Evolutionary conservation across 2,329 filamentous ascomycete genomes (phyloP), one percentile per base, ranked within the genome.

Genomic region (Amesomyces nigricolor): DNA sequence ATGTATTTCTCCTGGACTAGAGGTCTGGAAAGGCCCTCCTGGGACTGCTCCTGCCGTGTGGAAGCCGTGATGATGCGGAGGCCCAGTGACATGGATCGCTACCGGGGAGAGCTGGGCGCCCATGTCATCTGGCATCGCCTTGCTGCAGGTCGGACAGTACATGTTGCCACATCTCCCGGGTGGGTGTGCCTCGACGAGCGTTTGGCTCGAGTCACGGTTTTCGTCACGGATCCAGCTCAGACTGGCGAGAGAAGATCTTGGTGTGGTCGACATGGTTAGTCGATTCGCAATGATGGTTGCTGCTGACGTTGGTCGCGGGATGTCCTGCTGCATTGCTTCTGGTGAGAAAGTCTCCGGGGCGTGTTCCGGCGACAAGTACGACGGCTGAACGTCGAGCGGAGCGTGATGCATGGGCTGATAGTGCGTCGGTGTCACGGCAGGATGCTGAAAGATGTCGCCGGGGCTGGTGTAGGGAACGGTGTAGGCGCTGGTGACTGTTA

Each of bases 71-170:
- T 53, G 57, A 14, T 56, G 53, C 5, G 35, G 55, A 14, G 46
- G 37, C 10, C 43, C 57, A 3, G 53, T 61, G 32, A 54, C 53
- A 3, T 59, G 57, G 16, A 61, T 58, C n/a, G 43, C 57, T 11
- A 57, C 50, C 1, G 59, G 57, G 13, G 59, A 59, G 2, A 52
- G 57, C 37, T 58, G 56, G 5, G 44, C 51, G 0, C 39, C 16
- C 32, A 61, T 56, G 19, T 61, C 59, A 5, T 61, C 59, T 3
- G 59, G 54, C 16, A 59, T n/a, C 10, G 60, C 53, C 53, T 64
- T 63, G 61, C 55, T 64, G 54, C 62, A 64, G 52, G 57, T 61
- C 22, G 60, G 61, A 19, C 62, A 64, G 45, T 59, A 62, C 48
- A 63, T 47, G 38, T 59, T 58, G 32, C 38, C 46, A 47, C 62